Conservation (phyloP, 805 yeast species). For the Candida endomychidarum region DNA sequence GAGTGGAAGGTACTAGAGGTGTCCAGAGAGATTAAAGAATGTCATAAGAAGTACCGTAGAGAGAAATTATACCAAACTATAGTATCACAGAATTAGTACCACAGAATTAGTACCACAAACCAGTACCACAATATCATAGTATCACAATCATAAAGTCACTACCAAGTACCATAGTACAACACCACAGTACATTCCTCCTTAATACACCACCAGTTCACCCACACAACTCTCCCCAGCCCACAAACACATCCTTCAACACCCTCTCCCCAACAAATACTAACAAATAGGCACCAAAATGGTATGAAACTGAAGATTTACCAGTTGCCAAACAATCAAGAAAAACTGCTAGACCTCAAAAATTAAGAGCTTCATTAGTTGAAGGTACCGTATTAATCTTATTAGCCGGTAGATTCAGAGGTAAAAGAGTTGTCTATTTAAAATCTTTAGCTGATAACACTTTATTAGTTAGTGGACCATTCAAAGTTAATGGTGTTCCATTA, state of each 20-base stretch:
- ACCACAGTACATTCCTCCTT: too few relatives aligned
- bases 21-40: too few relatives aligned
- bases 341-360: conserved; percentile 88
- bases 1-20: too few relatives aligned
- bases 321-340: conserved; percentile 88
- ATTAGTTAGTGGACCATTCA: conserved; percentile 98
- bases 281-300: conserved; percentile 80
- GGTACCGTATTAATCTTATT: conserved; percentile 96
- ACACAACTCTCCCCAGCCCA: neutral
- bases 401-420: conserved; percentile 99
- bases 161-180: too few relatives aligned
- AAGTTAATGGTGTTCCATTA: conserved; percentile 98
- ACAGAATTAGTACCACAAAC: too few relatives aligned
- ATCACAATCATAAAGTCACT: too few relatives aligned
- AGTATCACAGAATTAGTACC: too few relatives aligned
- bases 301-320: conserved; percentile 88
- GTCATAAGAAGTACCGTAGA: too few relatives aligned
- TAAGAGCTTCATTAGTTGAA: conserved; percentile 94
- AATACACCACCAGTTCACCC: too few relatives aligned
- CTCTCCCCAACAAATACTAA: conserved; percentile 16
- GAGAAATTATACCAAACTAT: too few relatives aligned
- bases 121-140: too few relatives aligned
- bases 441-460: conserved; percentile 96
- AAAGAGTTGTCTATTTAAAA: conserved; percentile 98
- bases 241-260: neutral